Conservation (phyloP, 1,139 yeast species). For the Yamadazyma diospyri region DNA sequence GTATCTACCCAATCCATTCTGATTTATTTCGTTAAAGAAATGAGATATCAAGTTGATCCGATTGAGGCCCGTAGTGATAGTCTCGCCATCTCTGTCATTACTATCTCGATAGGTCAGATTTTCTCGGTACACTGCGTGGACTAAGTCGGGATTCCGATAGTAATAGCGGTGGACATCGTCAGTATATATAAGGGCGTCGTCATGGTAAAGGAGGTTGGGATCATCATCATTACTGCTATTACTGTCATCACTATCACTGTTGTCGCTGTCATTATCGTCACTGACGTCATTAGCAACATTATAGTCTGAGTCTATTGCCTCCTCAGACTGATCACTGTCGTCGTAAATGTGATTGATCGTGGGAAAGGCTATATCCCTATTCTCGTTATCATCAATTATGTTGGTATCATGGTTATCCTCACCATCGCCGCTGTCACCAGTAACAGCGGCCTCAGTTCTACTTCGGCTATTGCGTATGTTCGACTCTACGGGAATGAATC, state of each 20-base stretch:
- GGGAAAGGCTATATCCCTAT: neutral
- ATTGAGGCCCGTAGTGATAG: constrained; percentile 6
- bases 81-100: constrained; percentile 5
- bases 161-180: constrained; percentile 2
- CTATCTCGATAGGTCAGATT: neutral
- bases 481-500: neutral
- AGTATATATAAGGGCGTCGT: neutral
- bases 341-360: neutral
- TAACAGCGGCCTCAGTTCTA: neutral
- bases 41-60: constrained; percentile 8
- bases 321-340: neutral
- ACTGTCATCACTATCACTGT: neutral
- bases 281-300: neutral
- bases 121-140: too few relatives aligned
- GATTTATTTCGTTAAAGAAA: constrained; percentile 4
- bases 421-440: neutral
- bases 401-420: neutral
- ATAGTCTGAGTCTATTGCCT: neutral
- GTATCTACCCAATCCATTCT: neutral
- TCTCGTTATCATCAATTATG: neutral
- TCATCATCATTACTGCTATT: neutral
- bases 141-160: too few relatives aligned
- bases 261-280: neutral
- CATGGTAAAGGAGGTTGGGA: too few relatives aligned
- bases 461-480: neutral